These are phyloP conservation scores for Cucumis cinereus DNA, from an alignment of 306 rosid genomes.

Conservation along the genomic window DNA sequence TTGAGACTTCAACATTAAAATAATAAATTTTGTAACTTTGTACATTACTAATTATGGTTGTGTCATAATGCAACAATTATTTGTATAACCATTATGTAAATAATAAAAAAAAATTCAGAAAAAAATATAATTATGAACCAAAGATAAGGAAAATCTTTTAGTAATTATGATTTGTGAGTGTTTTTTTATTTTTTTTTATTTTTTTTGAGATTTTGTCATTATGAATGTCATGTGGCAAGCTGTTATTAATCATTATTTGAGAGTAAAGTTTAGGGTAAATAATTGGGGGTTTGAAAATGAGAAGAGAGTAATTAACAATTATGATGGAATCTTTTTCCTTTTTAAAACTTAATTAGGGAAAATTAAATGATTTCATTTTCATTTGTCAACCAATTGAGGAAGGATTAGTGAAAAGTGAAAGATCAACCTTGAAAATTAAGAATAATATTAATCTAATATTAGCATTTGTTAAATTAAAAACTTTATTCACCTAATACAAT, in stretches of 20 bases:
- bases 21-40: neutral
- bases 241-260: neutral
- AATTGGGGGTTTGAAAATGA: neutral
- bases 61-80: neutral
- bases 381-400: neutral
- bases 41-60: neutral
- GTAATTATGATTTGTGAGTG: neutral
- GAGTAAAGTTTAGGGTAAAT: neutral
- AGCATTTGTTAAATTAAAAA: neutral
- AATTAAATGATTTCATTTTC: neutral
- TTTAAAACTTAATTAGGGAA: neutral
- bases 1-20: neutral
- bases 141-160: neutral
- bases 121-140: neutral
- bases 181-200: too few relatives aligned
- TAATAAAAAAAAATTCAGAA: neutral
- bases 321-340: neutral
- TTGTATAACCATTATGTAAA: neutral
- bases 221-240: neutral
- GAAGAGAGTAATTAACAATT: neutral
- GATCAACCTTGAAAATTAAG: neutral
- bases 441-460: neutral
- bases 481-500: too few relatives aligned
- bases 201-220: neutral
- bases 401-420: neutral